phyloP scores from a whole-genome alignment of 169 alveolate species.

The Plasmodium vivax region DNA sequence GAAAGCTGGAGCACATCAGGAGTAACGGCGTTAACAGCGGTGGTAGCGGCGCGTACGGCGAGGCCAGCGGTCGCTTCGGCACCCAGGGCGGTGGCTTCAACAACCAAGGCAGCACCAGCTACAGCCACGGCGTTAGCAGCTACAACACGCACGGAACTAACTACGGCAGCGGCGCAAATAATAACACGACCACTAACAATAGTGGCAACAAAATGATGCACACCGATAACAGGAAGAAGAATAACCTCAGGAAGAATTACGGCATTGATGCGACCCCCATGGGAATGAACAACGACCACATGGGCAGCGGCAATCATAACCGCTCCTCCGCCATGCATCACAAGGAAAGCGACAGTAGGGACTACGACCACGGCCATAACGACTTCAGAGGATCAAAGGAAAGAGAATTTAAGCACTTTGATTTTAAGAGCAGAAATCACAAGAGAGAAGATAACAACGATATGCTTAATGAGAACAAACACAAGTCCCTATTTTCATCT shows the following conservation, averaged over 20 bases:
- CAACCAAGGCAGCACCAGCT: neutral
- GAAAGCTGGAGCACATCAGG: neutral
- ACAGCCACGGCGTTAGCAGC: neutral
- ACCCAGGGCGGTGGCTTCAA: neutral
- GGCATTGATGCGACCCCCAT: slow-evolving; percentile 10
- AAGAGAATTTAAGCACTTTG: slow-evolving; percentile 41
- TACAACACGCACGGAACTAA: neutral
- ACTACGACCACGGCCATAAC: slow-evolving; percentile 6
- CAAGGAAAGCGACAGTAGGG: slow-evolving; percentile 11
- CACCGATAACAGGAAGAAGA: slow-evolving; percentile 11
- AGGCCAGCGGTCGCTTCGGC: neutral
- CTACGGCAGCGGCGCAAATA: neutral
- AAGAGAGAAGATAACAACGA: slow-evolving; percentile 47
- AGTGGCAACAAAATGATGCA: slow-evolving; percentile 18
- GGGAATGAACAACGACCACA: neutral
- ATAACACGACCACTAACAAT: neutral
- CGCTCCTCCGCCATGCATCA: neutral
- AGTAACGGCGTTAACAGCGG: neutral
- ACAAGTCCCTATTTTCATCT: slow-evolving; percentile 6
- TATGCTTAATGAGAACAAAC: slow-evolving; percentile 30
- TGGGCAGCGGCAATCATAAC: neutral
- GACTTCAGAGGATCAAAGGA: slow-evolving; percentile 53
- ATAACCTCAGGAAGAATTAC: slow-evolving; percentile 53
- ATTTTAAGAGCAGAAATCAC: slow-evolving; percentile 42
- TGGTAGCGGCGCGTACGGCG: neutral